Base-by-base conservation (phyloP, 306 rosid genomes). In the Betula pendula region DNA sequence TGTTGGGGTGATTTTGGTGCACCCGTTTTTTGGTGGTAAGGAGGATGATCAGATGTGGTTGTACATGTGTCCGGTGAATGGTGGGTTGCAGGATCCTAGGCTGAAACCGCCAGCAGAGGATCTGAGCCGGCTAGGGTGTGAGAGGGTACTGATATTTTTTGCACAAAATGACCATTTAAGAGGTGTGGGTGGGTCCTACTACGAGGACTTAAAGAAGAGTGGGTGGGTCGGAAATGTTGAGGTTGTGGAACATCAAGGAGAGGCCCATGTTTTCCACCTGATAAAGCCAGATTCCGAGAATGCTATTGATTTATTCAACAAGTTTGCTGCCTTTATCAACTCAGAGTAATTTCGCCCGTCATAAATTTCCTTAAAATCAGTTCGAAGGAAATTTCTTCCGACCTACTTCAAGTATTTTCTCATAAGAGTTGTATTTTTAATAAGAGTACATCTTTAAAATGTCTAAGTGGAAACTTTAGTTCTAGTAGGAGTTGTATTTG, bases 121-220 rank as follows among this genome's bases (percentile, higher is more conserved):
- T 81, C 77, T 87, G 72, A 79, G 29, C 0, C 63, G 22, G 44
- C 55, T 89, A 3, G 84, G 75, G 62, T 85, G 93, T 15, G 75
- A 69, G 73, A 87, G 75, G 71, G 79, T 89, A 71, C 10, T 79
- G 82, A 69, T 87, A 4, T 79, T 87, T 33, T 72, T 71, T 1
- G 93, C 93, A 0, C 89, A 87, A 77, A 82, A 85, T n/a, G 93
- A 89, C 74, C 48, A 70, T 43, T 31, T 89, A 85, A 72, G 40
- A n/a, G 71, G 62, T 1, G 8, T 44, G 5, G 91, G 87, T 29
- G 53, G 25, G 53, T 47, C 55, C 15, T 89, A 87, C 49, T 67
- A 2, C 38, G 82, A 70, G 22, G 86, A 77, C 20, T 71, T 89
- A 85, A 79, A 55, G 78, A 77, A 76, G 7, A 85, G 93, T 60